Evolutionary conservation across 164 flowering plant genomes (phyloP), one percentile per base, ranked within the genome.

Genomic region (Warburgia ugandensis): DNA sequence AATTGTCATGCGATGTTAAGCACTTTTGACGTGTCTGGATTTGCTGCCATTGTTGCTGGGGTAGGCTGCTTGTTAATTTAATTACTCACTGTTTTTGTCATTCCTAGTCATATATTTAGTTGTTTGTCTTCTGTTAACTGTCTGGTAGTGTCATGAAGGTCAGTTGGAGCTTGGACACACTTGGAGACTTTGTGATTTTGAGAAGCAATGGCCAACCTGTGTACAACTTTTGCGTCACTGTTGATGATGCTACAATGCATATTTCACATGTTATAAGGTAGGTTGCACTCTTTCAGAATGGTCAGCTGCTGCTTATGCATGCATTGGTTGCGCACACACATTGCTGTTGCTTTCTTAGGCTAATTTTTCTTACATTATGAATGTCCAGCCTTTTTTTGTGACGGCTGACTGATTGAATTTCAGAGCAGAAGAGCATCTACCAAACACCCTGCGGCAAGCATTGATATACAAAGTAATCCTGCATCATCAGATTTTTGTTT

Each of bases 201-300:
- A 78, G 97, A 64, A 86, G 95, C 71, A 89, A 89, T 58, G 98
- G 96, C 16, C 96, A 88, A 62, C 96, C 98, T 39, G 96, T 92
- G 20, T 92, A 92, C 75, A 92, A 92, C 66, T 92, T 88, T 48
- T 92, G 99, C 62, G 99, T 88, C 63, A 88, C 96, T 3, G 84
- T 92, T 53, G 99, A 92, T 80, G 99, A 92, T 77, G 95, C 99
- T 49, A 80, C 94, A 53, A 92, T 88, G 99, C 87, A 84, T 21
- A 92, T 92, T 45, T 83, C 99, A 26, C 99, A 92, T 77, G 96
- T 92, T 36, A 81, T 92, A 59, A 92, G 98, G 98, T 84, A 63
- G 42, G 16, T 16, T 3, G 9, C 14, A 39, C 35, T 53, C 8
- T 36, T 44, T 17, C n/a, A 29, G 9, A 28, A 1, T 12, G 5